Conservation (phyloP, 2,329 filamentous ascomycete genomes). For the Botrytis sinoallii region DNA sequence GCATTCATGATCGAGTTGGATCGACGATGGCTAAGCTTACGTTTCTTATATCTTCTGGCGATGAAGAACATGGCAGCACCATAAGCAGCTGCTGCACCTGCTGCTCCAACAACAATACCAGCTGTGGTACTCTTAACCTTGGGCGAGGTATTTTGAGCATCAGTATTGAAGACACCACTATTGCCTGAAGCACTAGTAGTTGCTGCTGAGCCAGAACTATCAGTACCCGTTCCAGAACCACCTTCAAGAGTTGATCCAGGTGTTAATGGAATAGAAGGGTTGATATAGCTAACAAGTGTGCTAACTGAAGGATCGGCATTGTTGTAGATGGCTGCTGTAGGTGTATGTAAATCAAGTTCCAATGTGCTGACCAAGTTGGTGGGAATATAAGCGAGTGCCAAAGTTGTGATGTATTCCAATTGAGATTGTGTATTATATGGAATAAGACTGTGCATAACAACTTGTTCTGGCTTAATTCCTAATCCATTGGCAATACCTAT, state of each 20-base stretch:
- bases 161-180: conserved; percentile 42
- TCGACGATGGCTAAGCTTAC: conserved; percentile 59
- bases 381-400: conserved; percentile 75
- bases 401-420: conserved; percentile 77
- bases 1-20: conserved; percentile 56
- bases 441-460: conserved; percentile 68
- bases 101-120: conserved; percentile 62
- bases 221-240: conserved; percentile 39
- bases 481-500: conserved; percentile 57
- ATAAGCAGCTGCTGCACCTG: conserved; percentile 66
- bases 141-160: conserved; percentile 45
- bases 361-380: conserved; percentile 65
- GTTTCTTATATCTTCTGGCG: conserved; percentile 67
- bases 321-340: conserved; percentile 72
- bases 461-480: conserved; percentile 43
- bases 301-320: conserved; percentile 63
- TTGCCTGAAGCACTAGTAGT: conserved; percentile 37
- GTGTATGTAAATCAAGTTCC: conserved; percentile 64
- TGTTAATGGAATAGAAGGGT: conserved; percentile 63
- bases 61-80: conserved; percentile 75
- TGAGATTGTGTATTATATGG: conserved; percentile 69
- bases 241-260: conserved; percentile 42
- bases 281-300: conserved; percentile 76
- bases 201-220: conserved; percentile 38
- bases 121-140: conserved; percentile 62